Evolutionary conservation across 495 filamentous ascomycete species (phyloP), one percentile per base, ranked within the genome.

Genomic region (Aspergillus steynii): DNA sequence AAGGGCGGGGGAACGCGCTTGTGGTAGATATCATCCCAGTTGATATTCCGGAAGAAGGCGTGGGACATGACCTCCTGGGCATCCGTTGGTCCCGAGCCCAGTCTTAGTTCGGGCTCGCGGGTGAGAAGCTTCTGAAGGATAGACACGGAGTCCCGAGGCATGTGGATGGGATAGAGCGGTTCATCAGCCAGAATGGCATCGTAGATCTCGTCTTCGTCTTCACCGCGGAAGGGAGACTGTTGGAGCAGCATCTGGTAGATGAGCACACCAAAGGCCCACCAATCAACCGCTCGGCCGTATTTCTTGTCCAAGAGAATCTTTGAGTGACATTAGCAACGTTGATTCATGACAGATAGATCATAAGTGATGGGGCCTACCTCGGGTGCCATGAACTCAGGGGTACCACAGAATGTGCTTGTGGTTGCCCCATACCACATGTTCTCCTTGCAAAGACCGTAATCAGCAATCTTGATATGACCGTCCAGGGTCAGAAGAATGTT

Each of bases 161-260:
- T 99, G 76, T 97, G 93, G 67, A 99, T 98, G 12, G 95, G 95
- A 71, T 99, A 99, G 5, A 99, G 83, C 42, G 96, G 93, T 74
- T 99, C 95, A 68, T 99, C 95, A 1, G 96, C 92, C 58, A 99
- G 88, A 74, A 99, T 98, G 50, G 95, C 94, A 69, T 99, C 95
- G 83, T 99, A 99, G 63, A 99, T 99, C 77, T 99, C 95, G 76
- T 99, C 95, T 71, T 99, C 95, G 70, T 99, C 95, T 72, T 99
- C 95, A 68, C 95, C 95, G 70, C 95, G 90, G 90, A 99, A 99
- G 3, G 95, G 95, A 28, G 93, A 97, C 71, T 99, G 95, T 69
- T 99, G 95, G 47, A 99, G 86, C 49, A 99, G 88, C 95, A 99
- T 99, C 79, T 99, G 95, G 75, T 99, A 99, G 63, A 99, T 99